Base-by-base conservation (phyloP, 352 stramenopile genomes). In the Phytopythium boreale region DNA sequence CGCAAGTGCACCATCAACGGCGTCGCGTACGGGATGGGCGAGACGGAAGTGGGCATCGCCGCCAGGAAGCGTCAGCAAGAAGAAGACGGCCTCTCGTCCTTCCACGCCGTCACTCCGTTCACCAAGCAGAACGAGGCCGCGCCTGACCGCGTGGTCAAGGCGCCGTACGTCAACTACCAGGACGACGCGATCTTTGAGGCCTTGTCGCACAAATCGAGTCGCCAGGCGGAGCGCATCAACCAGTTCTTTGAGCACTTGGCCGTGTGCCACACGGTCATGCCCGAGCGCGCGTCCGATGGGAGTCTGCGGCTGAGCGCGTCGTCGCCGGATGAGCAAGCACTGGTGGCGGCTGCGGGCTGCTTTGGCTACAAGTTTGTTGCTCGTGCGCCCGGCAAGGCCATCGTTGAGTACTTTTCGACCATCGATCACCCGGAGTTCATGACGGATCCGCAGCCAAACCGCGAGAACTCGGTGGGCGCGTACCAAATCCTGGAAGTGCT, bases 241-340 rank as follows among this genome's bases (percentile, higher is more conserved):
- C 49, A 67, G 1, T 97, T 98, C 64, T 97, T 91, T 39, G 88
- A 96, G 52, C 84, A 96, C 69, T 67, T 98, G 31, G 71, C 89
- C 5, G 78, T 98, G 15, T 98, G 94, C 71, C 95, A 99, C 76
- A 99, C 97, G 7, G 97, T 99, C 36, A 98, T 99, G 71, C 96
- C 98, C 0, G 97, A 99, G 73, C 93, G 90, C 15, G 87, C 97
- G 36, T 59, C 95, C 0, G 95, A 97, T 51, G 88, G 87, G 5
- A 86, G 68, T 62, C 67, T 97, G 5, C 78, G 85, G 2, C 82
- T 98, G 62, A 97, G 93, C 62, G 92, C 95, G 2, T 97, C 95
- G 52, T 98, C 90, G 41, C 91, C 90, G 0, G 91, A 97, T 68
- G 91, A 97, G 41, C 87, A 97, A 66, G 90, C 90, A 22, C 68